A percentile compares a stretch with the other conserved stretches of the same genome.
phyloP scores from a whole-genome alignment of 805 yeast species.

The Kluyveromyces wickerhamii region DNA sequence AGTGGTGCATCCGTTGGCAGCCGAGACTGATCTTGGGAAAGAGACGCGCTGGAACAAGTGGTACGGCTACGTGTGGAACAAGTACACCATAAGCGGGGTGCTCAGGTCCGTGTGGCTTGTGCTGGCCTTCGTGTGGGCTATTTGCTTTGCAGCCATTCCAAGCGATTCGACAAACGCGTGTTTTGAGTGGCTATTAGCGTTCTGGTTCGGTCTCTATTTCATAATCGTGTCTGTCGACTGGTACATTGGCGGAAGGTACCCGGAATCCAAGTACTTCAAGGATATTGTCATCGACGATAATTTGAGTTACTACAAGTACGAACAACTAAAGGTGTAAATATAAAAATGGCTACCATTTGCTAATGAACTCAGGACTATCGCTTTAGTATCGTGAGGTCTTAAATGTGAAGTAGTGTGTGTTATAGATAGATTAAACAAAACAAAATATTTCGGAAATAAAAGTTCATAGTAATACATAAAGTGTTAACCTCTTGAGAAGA shows the following conservation, averaged over 20 bases:
- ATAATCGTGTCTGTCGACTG: constrained; percentile 62
- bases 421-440: no score
- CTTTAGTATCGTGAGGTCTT: no score
- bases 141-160: constrained; percentile 49
- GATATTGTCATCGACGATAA: constrained; percentile 19
- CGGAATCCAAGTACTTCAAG: constrained; percentile 24
- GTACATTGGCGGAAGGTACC: constrained; percentile 46
- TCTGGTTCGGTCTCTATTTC: constrained; percentile 69
- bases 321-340: not conserved
- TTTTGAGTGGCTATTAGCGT: constrained; percentile 84
- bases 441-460: no score
- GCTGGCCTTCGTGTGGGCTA: constrained; percentile 58
- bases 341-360: no score
- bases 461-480: no score
- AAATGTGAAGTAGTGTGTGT: no score
- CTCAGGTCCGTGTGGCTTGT: constrained; percentile 59
- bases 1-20: constrained; percentile 30
- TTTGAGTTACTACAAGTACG: constrained; percentile 23
- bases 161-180: constrained; percentile 47
- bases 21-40: constrained; percentile 7
- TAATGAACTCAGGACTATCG: no score
- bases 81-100: constrained; percentile 40
- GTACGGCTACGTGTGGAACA: constrained; percentile 33
- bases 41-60: constrained; percentile 26
- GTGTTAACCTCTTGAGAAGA: no score